Conservation (phyloP, 1,139 yeast genomes). For the Hyphopichia wangnamkhiaoensis region DNA sequence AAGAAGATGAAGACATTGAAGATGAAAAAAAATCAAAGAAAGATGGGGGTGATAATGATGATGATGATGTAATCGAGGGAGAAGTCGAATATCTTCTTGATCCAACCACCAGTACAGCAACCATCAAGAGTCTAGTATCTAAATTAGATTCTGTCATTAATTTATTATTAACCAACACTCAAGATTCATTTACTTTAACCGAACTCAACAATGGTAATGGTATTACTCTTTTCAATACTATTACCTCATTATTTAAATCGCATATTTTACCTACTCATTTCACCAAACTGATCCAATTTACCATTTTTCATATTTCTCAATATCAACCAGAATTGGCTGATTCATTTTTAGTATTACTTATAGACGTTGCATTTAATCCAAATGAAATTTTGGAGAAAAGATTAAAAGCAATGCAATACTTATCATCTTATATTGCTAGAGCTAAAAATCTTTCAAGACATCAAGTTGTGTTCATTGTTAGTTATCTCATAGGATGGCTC, state of each 20-base stretch:
- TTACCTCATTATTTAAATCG: slow-evolving; percentile 74
- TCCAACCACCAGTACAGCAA: slow-evolving; percentile 47
- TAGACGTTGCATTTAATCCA: slow-evolving; percentile 77
- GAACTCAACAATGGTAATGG: slow-evolving; percentile 63
- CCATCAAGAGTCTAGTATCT: slow-evolving; percentile 56
- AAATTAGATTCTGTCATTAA: slow-evolving; percentile 72
- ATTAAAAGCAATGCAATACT: slow-evolving; percentile 87
- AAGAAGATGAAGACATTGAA: slow-evolving; percentile 25
- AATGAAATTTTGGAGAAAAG: slow-evolving; percentile 71
- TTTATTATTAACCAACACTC: slow-evolving; percentile 53
- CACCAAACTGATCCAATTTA: slow-evolving; percentile 85
- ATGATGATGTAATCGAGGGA: slow-evolving; percentile 30
- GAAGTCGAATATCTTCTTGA: slow-evolving; percentile 42
- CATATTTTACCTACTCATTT: slow-evolving; percentile 90
- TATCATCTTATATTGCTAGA: slow-evolving; percentile 88
- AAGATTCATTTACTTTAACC: slow-evolving; percentile 50
- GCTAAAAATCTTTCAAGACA: slow-evolving; percentile 71
- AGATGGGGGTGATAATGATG: slow-evolving; percentile 27
- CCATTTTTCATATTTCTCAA: slow-evolving; percentile 81
- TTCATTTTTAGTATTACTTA: slow-evolving; percentile 76
- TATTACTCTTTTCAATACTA: slow-evolving; percentile 70
- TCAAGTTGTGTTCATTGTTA: slow-evolving; percentile 76
- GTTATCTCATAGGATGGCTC: slow-evolving; percentile 81
- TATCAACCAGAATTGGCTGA: slow-evolving; percentile 81
- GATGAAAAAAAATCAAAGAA: slow-evolving; percentile 28